These are phyloP conservation scores for Sarocladiaceae sp. DNA, from an alignment of 2,329 filamentous ascomycete species.

Conservation along the genomic window DNA sequence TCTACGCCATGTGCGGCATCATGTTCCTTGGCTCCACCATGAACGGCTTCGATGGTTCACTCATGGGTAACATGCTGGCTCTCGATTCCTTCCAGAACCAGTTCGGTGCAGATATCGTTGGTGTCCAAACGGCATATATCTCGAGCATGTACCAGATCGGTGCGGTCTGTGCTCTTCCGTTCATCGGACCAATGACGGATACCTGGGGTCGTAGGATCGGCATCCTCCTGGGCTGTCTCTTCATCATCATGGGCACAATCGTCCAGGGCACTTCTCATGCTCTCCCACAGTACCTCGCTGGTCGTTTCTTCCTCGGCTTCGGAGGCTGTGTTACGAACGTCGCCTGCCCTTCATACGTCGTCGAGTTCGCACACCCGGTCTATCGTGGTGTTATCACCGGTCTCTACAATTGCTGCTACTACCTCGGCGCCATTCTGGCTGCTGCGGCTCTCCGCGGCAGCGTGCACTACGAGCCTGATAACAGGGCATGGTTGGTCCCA, in stretches of 20 bases:
- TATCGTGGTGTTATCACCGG: constrained; percentile 10
- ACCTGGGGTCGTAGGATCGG: constrained; percentile 40
- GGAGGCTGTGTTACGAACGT: constrained; percentile 10
- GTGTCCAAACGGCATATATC: constrained; percentile 22
- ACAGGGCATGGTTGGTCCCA: constrained; percentile 32
- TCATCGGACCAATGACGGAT: constrained; percentile 41
- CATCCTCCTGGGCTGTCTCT: constrained; percentile 37
- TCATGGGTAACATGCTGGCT: constrained; percentile 41
- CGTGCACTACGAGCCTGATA: constrained; percentile 19
- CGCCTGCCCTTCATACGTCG: constrained; percentile 12
- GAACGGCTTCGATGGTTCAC: constrained; percentile 34
- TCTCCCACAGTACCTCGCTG: constrained; percentile 25
- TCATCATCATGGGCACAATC: constrained; percentile 39
- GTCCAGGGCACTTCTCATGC: constrained; percentile 33
- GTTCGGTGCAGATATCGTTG: constrained; percentile 33
- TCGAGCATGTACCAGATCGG: constrained; percentile 46
- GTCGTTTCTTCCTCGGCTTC: constrained; percentile 2
- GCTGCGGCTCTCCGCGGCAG: constrained; percentile 37
- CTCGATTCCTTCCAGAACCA: constrained; percentile 10
- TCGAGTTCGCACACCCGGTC: constrained; percentile 10
- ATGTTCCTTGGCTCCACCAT: constrained; percentile 12
- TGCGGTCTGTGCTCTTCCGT: constrained; percentile 38
- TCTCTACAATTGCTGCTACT: constrained; percentile 11
- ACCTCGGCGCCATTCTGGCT: constrained; percentile 14
- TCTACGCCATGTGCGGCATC: constrained; percentile 8